Percentiles rank a stretch among this genome's conserved stretches.
Conservation (phyloP, 257 asterid species). For the Gardenia jasminoides region DNA sequence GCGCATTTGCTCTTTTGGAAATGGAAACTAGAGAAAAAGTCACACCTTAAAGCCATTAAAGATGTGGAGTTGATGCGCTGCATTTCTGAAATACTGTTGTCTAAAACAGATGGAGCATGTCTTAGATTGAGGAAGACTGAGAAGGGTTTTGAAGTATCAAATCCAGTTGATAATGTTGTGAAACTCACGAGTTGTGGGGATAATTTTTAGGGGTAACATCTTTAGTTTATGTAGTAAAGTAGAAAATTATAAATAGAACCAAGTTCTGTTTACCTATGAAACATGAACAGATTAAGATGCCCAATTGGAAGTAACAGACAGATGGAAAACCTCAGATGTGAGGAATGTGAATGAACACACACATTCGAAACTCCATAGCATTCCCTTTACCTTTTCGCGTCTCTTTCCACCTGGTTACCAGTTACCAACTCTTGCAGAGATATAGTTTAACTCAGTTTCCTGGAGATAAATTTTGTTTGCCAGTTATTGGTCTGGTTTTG, state of each 20-base stretch:
- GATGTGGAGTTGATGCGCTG: background rate
- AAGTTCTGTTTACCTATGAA: background rate
- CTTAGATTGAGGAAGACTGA: background rate
- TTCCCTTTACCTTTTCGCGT: no score
- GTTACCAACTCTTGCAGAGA: no score
- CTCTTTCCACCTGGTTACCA: no score
- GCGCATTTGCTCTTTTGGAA: background rate
- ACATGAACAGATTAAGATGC: background rate
- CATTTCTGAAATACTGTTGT: background rate
- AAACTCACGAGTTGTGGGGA: background rate
- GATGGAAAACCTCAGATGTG: background rate
- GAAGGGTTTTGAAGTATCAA: background rate
- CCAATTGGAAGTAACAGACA: background rate
- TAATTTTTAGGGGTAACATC: background rate
- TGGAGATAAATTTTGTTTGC: background rate
- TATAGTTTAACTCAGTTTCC: background rate
- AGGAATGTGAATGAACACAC: background rate
- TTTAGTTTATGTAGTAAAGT: background rate
- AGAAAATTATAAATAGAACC: background rate
- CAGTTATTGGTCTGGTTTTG: no score
- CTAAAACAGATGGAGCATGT: background rate
- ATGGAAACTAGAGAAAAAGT: background rate
- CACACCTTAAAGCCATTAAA: background rate
- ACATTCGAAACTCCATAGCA: background rate
- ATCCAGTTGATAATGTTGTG: background rate